These are phyloP conservation scores for Pythium scleroteichum DNA, from an alignment of 352 stramenopile species.

Conservation along the genomic window DNA sequence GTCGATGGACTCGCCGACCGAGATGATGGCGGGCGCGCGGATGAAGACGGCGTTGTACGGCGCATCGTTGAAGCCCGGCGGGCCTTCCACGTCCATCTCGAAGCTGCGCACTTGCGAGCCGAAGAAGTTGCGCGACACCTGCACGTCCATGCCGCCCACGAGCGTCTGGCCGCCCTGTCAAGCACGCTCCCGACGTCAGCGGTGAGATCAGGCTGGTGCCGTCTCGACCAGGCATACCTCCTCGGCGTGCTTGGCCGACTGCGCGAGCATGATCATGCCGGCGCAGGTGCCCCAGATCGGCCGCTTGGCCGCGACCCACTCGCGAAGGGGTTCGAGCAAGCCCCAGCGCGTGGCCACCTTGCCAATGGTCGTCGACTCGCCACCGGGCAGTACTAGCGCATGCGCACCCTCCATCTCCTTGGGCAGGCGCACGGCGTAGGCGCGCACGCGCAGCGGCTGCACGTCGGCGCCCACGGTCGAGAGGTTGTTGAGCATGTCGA, in stretches of 20 bases:
- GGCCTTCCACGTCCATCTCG: constrained; percentile 63
- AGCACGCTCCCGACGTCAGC: too few relatives aligned
- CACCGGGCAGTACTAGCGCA: constrained; percentile 93
- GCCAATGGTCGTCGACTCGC: constrained; percentile 96
- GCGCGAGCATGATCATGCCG: constrained; percentile 96
- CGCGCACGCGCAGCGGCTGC: constrained; percentile 41
- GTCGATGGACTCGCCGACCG: constrained; percentile 85
- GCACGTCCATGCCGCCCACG: constrained; percentile 94
- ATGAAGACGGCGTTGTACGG: constrained; percentile 97
- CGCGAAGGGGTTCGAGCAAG: constrained; percentile 71
- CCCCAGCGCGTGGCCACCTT: constrained; percentile 87
- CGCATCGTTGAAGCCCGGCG: constrained; percentile 49
- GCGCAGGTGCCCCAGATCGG: constrained; percentile 97
- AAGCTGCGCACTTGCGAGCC: constrained; percentile 91
- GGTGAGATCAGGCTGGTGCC: too few relatives aligned
- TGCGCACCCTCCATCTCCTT: constrained; percentile 83
- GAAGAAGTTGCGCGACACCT: constrained; percentile 98
- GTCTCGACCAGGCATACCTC: constrained; percentile 44
- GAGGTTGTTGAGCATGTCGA: constrained; percentile 76
- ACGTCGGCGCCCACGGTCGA: constrained; percentile 12
- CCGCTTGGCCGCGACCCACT: constrained; percentile 66
- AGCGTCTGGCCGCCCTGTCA: constrained; percentile 89
- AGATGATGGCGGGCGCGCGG: constrained; percentile 95
- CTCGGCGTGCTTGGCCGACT: constrained; percentile 80
- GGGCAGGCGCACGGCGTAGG: constrained; percentile 79